Conservation (phyloP, 805 yeast genomes). For the Barnettozyma sp. region DNA sequence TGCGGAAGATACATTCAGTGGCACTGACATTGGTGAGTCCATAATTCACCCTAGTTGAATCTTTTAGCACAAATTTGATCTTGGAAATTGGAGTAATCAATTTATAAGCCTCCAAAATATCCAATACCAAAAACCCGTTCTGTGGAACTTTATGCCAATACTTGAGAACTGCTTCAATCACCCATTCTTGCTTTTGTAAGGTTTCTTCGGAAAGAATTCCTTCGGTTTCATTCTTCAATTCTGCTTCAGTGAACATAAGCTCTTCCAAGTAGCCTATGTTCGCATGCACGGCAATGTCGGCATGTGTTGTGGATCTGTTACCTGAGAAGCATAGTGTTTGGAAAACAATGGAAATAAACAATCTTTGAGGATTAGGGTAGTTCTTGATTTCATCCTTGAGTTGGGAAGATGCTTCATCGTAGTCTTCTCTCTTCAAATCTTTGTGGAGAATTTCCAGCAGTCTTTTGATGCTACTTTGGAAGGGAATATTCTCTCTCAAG, state of each 20-base stretch:
- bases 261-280: constrained; percentile 31
- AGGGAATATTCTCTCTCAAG: constrained; percentile 32
- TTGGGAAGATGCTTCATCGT: constrained; percentile 25
- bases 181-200: constrained; percentile 33
- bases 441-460: constrained; percentile 34
- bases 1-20: constrained; percentile 36
- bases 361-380: constrained; percentile 33
- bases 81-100: constrained; percentile 37
- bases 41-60: constrained; percentile 26
- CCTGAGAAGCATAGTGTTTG: constrained; percentile 79
- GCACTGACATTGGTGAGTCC: constrained; percentile 40
- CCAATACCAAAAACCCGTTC: constrained; percentile 54
- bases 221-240: constrained; percentile 1
- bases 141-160: constrained; percentile 64
- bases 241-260: constrained; percentile 15
- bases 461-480: constrained; percentile 29
- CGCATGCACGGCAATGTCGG: constrained; percentile 46
- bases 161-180: constrained; percentile 49
- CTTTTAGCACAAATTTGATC: constrained; percentile 37
- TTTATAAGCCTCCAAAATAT: constrained; percentile 41
- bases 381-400: constrained; percentile 25
- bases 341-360: constrained; percentile 54
- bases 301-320: constrained; percentile 78
- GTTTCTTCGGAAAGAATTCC: constrained; percentile 12
- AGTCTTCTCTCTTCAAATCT: constrained; percentile 25